phyloP scores from a whole-genome alignment of 2,329 filamentous ascomycete species.

The Aaosphaeria pasadenensis region DNA sequence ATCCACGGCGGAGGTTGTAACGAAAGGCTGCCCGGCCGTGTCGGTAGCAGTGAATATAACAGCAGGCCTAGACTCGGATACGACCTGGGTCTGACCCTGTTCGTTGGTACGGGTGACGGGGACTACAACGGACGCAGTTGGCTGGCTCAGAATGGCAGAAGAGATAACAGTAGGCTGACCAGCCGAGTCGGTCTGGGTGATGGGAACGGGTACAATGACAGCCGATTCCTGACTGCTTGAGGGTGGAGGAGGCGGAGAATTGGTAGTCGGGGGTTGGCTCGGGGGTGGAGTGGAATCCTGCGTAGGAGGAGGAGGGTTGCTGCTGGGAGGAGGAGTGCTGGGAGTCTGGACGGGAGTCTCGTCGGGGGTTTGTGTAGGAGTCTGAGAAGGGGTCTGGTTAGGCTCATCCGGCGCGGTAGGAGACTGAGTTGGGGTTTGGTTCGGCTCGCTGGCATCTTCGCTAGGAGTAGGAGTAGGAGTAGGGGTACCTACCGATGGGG shows the following conservation, averaged over 20 bases:
- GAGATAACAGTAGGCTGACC: conserved; percentile 37
- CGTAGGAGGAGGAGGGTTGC: too few relatives aligned
- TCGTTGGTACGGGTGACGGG: conserved; percentile 39
- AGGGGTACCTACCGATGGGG: conserved; percentile 2
- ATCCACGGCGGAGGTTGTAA: conserved; percentile 30
- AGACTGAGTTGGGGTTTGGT: too few relatives aligned
- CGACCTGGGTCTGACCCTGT: conserved; percentile 34
- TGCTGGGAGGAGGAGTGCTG: too few relatives aligned
- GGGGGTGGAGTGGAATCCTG: background rate
- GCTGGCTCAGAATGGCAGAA: conserved; percentile 39
- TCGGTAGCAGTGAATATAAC: conserved; percentile 39
- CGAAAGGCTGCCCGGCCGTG: conserved; percentile 35
- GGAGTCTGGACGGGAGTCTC: too few relatives aligned
- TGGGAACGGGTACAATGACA: conserved; percentile 39
- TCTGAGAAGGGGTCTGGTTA: too few relatives aligned
- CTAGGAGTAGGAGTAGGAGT: background rate
- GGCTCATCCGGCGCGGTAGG: too few relatives aligned
- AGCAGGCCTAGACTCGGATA: conserved; percentile 37
- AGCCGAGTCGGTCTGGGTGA: conserved; percentile 37
- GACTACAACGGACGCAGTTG: conserved; percentile 38
- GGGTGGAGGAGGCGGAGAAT: conserved; percentile 4
- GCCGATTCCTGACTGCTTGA: conserved; percentile 14
- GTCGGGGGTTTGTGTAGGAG: too few relatives aligned
- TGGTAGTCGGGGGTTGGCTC: conserved; percentile 1
- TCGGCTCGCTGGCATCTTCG: too few relatives aligned